phyloP scores from a whole-genome alignment of 2,329 filamentous ascomycete genomes.

The Clonostachys chloroleuca region DNA sequence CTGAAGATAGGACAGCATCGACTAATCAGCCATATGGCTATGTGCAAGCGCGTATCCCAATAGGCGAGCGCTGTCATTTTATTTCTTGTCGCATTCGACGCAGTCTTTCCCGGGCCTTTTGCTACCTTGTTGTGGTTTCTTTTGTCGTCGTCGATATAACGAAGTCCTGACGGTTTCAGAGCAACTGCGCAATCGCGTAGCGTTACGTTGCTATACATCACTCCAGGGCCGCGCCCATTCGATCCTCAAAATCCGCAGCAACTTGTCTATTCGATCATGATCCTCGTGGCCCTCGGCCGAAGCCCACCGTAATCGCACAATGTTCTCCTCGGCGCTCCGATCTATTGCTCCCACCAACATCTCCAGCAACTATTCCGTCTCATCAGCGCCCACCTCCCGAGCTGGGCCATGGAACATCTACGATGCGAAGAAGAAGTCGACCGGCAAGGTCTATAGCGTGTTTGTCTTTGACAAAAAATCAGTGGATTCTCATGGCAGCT shows the following conservation, averaged over 20 bases:
- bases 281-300: constrained; percentile 3
- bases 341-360: constrained; percentile 90
- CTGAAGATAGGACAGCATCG: no score
- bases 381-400: constrained; percentile 68
- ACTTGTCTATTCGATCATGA: not conserved
- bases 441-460: constrained; percentile 81
- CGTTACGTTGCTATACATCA: no score
- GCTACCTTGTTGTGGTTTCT: no score
- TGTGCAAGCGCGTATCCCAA: no score
- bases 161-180: no score
- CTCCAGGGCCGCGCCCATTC: no score
- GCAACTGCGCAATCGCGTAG: no score
- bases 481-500: constrained; percentile 55
- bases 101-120: no score
- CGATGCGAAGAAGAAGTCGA: constrained; percentile 95
- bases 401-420: constrained; percentile 97
- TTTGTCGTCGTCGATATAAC: no score
- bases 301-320: constrained; percentile 34
- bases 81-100: no score
- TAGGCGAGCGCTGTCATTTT: no score
- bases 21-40: no score
- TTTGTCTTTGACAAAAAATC: constrained; percentile 93
- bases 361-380: constrained; percentile 82
- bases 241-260: not conserved
- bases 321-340: constrained; percentile 94